Base-by-base conservation (phyloP, 176 grass and related monocot genomes). In the Chrysopogon serrulatus region DNA sequence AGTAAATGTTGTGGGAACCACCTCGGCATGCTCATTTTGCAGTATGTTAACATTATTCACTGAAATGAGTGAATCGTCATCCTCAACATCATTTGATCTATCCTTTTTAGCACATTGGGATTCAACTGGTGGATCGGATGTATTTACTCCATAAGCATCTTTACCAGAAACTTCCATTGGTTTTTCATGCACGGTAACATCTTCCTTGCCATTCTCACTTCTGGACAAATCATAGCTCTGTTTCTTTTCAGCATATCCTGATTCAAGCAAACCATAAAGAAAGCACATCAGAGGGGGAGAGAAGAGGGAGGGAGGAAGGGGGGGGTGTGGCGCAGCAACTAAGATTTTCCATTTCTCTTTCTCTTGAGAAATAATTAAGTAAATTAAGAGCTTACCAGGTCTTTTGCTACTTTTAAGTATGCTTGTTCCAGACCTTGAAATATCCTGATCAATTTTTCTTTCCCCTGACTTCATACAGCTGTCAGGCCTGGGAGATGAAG, bases 321-420 rank as follows among this genome's bases (percentile, higher is more conserved):
- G n/a, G n/a, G n/a, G n/a, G n/a, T n/a, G n/a, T n/a, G n/a, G n/a
- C n/a, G n/a, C n/a, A n/a, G n/a, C 39, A 42, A 3, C 53, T 6
- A 69, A 51, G n/a, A 44, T 69, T 89, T 59, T 54, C 70, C 74
- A 74, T 89, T 60, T 83, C 65, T 65, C 6, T 56, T 54, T 10
- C 53, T 26, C 4, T 26, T 8, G 4, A 86, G 60, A 73, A 61
- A n/a, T 14, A 36, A 53, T 71, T 47, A 68, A 83, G 61, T 59
- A 82, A 89, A 86, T 61, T 49, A 34, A 44, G 49, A 88, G 32
- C 26, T 62, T 89, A 89, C 84, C 89, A 39, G 77, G 8, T 34
- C n/a, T 87, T 89, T 91, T 98, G 53, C 85, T 77, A 81, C 65
- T 83, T 86, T 87, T 77, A 65, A 92, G 86, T 78, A 86, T 88